phyloP scores from a whole-genome alignment of 2,329 filamentous ascomycete genomes.

The Scedosporium dehoogii region DNA sequence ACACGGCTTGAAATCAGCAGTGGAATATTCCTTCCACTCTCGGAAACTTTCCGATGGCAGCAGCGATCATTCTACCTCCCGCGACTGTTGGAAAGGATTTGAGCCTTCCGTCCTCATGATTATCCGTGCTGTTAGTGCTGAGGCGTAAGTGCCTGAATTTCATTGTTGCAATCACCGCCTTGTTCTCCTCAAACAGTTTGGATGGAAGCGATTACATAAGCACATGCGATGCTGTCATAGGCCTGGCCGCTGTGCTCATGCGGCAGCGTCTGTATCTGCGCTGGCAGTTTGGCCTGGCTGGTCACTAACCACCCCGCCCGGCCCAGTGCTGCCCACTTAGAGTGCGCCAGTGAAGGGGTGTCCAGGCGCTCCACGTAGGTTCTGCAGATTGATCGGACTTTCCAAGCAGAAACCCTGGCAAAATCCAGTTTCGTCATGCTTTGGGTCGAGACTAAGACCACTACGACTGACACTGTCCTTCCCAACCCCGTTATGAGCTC shows the following conservation, averaged over 20 bases:
- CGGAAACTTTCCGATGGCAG: too few relatives aligned
- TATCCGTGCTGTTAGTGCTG: too few relatives aligned
- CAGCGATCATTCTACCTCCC: too few relatives aligned
- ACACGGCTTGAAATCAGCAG: too few relatives aligned
- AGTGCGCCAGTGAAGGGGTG: background rate
- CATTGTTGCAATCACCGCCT: too few relatives aligned
- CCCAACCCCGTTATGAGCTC: conserved; percentile 1
- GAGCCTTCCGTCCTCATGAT: too few relatives aligned
- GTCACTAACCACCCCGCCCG: background rate
- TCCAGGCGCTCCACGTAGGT: background rate
- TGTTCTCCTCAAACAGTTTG: too few relatives aligned
- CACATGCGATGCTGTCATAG: background rate
- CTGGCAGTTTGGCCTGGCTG: background rate
- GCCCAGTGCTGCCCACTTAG: background rate
- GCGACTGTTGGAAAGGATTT: too few relatives aligned
- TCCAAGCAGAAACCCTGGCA: background rate
- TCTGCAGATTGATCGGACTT: background rate
- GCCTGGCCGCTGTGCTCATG: background rate
- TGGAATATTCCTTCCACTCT: too few relatives aligned
- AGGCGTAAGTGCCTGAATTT: too few relatives aligned
- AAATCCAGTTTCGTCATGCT: background rate
- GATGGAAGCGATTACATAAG: background rate
- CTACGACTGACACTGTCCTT: background rate
- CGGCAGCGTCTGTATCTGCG: background rate
- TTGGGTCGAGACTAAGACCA: background rate